These are phyloP conservation scores for Conticribra guillardii DNA, from an alignment of 108 stramenopile genomes.

Conservation along the genomic window DNA sequence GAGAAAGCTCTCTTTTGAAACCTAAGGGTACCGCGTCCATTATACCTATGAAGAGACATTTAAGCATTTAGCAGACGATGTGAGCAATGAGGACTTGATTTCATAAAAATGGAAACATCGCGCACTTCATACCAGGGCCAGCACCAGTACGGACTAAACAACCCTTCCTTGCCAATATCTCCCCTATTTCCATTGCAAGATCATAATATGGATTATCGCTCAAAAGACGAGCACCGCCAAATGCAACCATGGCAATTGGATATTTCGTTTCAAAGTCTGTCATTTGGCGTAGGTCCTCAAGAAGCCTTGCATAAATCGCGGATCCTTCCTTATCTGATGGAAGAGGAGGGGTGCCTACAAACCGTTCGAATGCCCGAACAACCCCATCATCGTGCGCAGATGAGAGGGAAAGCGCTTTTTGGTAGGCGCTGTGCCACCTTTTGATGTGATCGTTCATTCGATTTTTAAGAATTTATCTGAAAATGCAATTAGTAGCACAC, in stretches of 20 bases:
- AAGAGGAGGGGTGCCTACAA: slow-evolving; percentile 31
- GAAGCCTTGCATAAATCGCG: slow-evolving; percentile 2
- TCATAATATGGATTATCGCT: slow-evolving; percentile 25
- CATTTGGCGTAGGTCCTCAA: slow-evolving; percentile 31
- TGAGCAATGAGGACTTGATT: no score
- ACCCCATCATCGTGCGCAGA: slow-evolving; percentile 13
- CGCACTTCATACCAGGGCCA: slow-evolving; percentile 37
- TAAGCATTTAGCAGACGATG: no score
- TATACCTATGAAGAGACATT: no score
- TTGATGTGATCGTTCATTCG: slow-evolving; percentile 1
- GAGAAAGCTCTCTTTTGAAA: slow-evolving; percentile 12
- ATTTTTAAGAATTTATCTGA: no score
- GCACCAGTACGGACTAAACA: slow-evolving; percentile 31
- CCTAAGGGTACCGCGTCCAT: slow-evolving; percentile 43
- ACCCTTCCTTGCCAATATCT: slow-evolving; percentile 21
- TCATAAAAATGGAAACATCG: background rate
- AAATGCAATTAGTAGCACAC: no score
- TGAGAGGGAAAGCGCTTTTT: slow-evolving; percentile 34
- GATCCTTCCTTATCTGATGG: slow-evolving; percentile 14
- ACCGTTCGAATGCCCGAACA: slow-evolving; percentile 26
- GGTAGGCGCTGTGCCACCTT: slow-evolving; percentile 41
- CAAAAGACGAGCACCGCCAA: slow-evolving; percentile 31
- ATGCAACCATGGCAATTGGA: slow-evolving; percentile 31
- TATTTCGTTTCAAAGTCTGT: slow-evolving; percentile 31
- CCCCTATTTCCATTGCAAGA: slow-evolving; percentile 22